Percentiles rank a stretch among this genome's conserved stretches.
Conservation (phyloP, 169 alveolate species). For the Eimeria mitis region DNA sequence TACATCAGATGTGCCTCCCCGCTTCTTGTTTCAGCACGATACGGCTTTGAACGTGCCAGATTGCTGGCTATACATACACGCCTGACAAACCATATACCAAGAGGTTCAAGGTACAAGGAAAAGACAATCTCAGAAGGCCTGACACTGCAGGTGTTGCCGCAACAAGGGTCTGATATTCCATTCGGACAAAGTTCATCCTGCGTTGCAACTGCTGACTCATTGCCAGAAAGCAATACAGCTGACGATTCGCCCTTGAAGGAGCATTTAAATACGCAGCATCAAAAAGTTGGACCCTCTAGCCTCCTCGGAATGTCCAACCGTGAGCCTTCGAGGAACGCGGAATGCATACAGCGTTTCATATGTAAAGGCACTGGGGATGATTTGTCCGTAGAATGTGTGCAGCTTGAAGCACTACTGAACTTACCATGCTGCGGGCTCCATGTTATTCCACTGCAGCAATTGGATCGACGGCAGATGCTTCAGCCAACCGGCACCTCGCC, state of each 20-base stretch:
- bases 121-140: neutral
- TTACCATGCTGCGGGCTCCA: neutral
- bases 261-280: neutral
- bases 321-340: neutral
- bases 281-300: neutral
- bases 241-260: neutral
- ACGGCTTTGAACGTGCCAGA: slow-evolving; percentile 80
- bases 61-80: slow-evolving; percentile 80
- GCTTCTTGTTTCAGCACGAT: slow-evolving; percentile 41
- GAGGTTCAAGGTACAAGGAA: slow-evolving; percentile 59
- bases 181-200: slow-evolving; percentile 1
- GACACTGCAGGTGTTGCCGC: neutral
- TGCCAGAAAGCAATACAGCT: neutral
- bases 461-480: neutral
- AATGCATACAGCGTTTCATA: neutral
- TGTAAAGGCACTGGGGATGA: neutral
- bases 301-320: neutral
- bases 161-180: neutral
- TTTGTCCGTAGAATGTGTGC: neutral
- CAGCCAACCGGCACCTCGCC: neutral
- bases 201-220: neutral
- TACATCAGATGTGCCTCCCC: neutral
- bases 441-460: neutral
- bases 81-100: slow-evolving; percentile 78
- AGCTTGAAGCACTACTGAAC: neutral